phyloP scores from a whole-genome alignment of 306 rosid species.

The Sesbania bispinosa region DNA sequence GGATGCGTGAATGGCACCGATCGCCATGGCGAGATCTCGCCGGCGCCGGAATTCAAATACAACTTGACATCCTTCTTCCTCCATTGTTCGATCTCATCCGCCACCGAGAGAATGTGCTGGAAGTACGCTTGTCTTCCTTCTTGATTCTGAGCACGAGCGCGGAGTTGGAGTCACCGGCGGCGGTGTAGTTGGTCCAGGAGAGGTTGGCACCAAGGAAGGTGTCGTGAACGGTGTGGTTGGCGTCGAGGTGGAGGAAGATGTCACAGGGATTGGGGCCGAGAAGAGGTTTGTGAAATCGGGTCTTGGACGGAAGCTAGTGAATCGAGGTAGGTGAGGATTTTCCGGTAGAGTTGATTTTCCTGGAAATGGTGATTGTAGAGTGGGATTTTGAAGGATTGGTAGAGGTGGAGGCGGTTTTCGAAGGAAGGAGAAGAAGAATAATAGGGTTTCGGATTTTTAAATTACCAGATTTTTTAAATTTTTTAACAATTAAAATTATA shows the following conservation, averaged over 20 bases:
- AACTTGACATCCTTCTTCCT: slow-evolving; percentile 44
- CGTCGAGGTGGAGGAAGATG: slow-evolving; percentile 52
- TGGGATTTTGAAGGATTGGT: too few relatives aligned
- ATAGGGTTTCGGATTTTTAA: too few relatives aligned
- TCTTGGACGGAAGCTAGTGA: slow-evolving; percentile 63
- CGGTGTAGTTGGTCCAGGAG: slow-evolving; percentile 37
- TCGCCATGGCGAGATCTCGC: slow-evolving; percentile 42
- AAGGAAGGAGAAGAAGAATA: too few relatives aligned
- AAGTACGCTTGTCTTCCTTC: slow-evolving; percentile 59
- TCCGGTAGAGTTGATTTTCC: slow-evolving; percentile 57
- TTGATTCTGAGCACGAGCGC: slow-evolving; percentile 45
- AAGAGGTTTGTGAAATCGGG: slow-evolving; percentile 56
- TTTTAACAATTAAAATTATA: too few relatives aligned
- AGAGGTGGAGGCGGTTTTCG: slow-evolving; percentile 43
- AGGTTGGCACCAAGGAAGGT: slow-evolving; percentile 51
- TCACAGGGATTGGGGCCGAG: slow-evolving; percentile 54
- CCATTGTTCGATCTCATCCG: slow-evolving; percentile 50
- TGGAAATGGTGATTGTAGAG: slow-evolving; percentile 24
- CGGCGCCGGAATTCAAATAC: slow-evolving; percentile 27
- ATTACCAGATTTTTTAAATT: too few relatives aligned
- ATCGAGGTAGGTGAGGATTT: slow-evolving; percentile 47
- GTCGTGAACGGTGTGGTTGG: slow-evolving; percentile 42
- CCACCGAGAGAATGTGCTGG: slow-evolving; percentile 54
- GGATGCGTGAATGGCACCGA: slow-evolving; percentile 55
- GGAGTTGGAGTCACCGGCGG: slow-evolving; percentile 9